These are phyloP conservation scores for Endotrypanum monterogeii DNA, from an alignment of 208 protist genomes.

Conservation along the genomic window DNA sequence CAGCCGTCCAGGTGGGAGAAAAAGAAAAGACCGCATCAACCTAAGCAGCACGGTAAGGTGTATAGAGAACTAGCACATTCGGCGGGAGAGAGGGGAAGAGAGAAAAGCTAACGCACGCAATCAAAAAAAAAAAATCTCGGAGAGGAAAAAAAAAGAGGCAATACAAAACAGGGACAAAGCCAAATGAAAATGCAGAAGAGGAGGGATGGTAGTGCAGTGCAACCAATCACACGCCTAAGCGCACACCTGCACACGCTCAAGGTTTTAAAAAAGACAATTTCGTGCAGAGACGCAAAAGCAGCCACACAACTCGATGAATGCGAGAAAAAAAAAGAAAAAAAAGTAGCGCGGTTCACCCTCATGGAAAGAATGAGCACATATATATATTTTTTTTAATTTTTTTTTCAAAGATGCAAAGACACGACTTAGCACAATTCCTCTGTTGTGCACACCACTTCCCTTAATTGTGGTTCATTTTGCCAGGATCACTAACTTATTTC, in stretches of 20 bases:
- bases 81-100: too few species aligned
- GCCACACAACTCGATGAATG: background rate
- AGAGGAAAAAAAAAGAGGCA: background rate
- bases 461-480: background rate
- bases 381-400: background rate
- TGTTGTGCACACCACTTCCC: background rate
- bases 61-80: too few species aligned
- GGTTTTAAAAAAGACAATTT: too few species aligned
- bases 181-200: too few species aligned
- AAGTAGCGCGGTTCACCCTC: background rate
- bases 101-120: background rate
- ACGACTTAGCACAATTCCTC: background rate
- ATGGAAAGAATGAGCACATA: background rate
- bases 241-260: too few species aligned
- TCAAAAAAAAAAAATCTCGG: background rate
- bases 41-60: background rate
- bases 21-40: background rate
- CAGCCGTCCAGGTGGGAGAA: background rate
- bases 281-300: background rate
- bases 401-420: background rate
- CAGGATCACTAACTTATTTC: too few species aligned
- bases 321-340: constrained; percentile 6
- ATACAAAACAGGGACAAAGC: background rate
- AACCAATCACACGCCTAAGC: too few species aligned
- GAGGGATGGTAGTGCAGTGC: too few species aligned